These are phyloP conservation scores for Kokia cookei DNA, from an alignment of 441 rosid species.

Conservation along the genomic window DNA sequence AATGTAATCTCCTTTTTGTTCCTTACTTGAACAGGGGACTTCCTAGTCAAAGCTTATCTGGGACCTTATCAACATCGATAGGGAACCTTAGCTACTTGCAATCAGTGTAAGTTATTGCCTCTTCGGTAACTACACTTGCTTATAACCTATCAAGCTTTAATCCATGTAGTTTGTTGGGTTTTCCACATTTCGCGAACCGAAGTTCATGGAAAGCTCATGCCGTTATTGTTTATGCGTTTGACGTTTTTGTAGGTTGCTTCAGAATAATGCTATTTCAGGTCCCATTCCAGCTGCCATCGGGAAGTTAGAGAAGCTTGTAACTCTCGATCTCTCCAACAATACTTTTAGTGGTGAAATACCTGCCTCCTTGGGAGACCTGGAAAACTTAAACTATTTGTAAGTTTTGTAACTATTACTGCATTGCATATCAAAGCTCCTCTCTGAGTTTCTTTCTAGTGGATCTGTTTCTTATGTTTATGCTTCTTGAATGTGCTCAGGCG, in stretches of 20 bases:
- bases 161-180: background rate
- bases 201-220: background rate
- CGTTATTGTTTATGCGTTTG: background rate
- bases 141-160: background rate
- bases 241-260: conserved; percentile 66
- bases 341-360: conserved; percentile 70
- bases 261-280: conserved; percentile 82
- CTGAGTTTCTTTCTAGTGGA: background rate
- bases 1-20: conserved; percentile 4
- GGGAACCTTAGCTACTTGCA: conserved; percentile 83
- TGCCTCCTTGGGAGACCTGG: conserved; percentile 59
- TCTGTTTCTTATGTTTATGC: conserved; percentile 14
- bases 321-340: conserved; percentile 90
- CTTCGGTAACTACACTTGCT: background rate
- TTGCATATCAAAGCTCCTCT: background rate
- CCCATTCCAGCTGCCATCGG: conserved; percentile 72
- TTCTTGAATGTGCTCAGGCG: background rate
- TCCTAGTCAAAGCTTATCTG: conserved; percentile 96
- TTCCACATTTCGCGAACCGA: background rate
- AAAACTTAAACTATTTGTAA: conserved; percentile 77
- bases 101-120: conserved; percentile 61
- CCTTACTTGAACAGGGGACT: conserved; percentile 54
- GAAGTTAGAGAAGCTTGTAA: conserved; percentile 67
- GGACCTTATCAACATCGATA: conserved; percentile 71
- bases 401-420: conserved; percentile 13